Evolutionary conservation across 805 yeast genomes (phyloP), one percentile per base, ranked within the genome.

Genomic region (Lachancea cidri): DNA sequence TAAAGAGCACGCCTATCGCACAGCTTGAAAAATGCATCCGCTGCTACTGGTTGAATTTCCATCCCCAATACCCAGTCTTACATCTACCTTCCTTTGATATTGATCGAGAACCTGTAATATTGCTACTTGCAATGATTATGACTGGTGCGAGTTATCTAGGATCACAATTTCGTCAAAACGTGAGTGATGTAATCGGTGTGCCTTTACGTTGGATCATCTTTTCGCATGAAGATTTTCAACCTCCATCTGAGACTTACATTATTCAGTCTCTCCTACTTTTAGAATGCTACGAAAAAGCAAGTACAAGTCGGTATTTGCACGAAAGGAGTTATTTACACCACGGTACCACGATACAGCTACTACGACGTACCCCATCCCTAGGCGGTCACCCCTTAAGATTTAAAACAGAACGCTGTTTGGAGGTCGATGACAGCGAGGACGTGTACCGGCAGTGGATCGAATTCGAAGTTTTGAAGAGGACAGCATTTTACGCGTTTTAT

Each of bases 291-390:
- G 96, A 86, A 57, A 84, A 86, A 64, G 73, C 82, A 45, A 79
- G 83, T 50, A 69, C 86, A 0, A 73, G 76, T 34, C 66, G 96
- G 51, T 65, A 66, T 31, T 61, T 84, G 52, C 96, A 86, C 57
- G 96, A 86, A 62, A 64, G 96, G 36, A 84, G 86, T 0, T 91
- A 83, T 60, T 66, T 87, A 16, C 95, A 87, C 57, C 96, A 86
- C 59, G 95, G 93, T 4, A 83, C 95, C 0, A 79, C 89, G 0
- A 79, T 86, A 31, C 95, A 86, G 60, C 64, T 86, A 33, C 64
- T 86, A 37, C 66, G 94, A 49, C 69, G 95, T 50, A 77, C 86
- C 0, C 86, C 94, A 1, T 74, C 83, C 1, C 61, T 86, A 25
- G 88, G 88, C 11, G 88, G 88, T 0, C 77, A 82, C 42, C 85